Evolutionary conservation across 768 basidiomycete species (phyloP).

Genomic region (Strobilomyces echinocephalus): DNA sequence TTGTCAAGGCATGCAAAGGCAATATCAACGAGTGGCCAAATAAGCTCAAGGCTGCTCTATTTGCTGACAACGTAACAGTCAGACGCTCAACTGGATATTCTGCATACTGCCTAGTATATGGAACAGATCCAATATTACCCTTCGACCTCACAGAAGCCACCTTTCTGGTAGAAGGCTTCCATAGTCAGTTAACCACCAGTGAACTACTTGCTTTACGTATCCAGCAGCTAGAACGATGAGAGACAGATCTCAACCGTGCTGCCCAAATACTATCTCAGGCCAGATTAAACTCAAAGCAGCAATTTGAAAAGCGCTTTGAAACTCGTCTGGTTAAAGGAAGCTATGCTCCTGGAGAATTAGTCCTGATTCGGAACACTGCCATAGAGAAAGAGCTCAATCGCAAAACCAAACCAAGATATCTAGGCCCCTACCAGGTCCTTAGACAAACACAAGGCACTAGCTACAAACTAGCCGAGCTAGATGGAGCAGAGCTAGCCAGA

Average conservation of each 20-base stretch:
- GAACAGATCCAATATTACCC: too few relatives aligned
- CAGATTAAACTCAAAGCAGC: background rate
- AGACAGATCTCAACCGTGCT: background rate
- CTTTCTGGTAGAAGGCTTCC: too few relatives aligned
- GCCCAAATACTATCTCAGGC: background rate
- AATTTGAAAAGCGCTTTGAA: background rate
- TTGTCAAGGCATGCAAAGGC: too few relatives aligned
- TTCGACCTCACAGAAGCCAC: too few relatives aligned
- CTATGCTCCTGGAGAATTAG: background rate
- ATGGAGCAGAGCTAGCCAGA: background rate
- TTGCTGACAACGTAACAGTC: too few relatives aligned
- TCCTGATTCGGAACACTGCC: background rate
- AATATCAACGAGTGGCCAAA: too few relatives aligned
- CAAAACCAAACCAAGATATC: background rate
- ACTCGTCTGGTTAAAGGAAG: background rate
- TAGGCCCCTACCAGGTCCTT: background rate
- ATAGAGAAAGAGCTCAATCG: background rate
- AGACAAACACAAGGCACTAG: background rate
- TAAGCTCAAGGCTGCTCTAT: too few relatives aligned
- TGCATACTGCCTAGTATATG: too few relatives aligned
- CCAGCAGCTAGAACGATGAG: background rate
- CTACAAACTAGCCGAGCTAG: background rate
- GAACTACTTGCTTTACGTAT: background rate
- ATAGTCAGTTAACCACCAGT: background rate
- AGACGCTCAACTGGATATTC: too few relatives aligned